A percentile compares a stretch with the other conserved stretches of the same genome.
Evolutionary conservation across 176 grass and related monocot species (phyloP).

Genomic region (Avena sativa): DNA sequence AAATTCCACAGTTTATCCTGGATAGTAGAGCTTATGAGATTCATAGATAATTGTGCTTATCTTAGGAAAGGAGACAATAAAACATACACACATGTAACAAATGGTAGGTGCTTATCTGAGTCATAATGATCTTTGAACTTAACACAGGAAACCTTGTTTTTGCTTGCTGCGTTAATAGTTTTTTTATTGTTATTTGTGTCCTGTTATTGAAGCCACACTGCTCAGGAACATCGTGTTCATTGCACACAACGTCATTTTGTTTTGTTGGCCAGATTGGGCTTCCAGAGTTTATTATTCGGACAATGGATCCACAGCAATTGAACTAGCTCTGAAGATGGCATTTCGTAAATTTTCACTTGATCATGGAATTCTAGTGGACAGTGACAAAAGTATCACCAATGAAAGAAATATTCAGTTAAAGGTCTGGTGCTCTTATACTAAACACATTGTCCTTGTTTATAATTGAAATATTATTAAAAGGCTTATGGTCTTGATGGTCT

Average conservation of each 20-base stretch:
- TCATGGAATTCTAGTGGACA: slow-evolving; percentile 53
- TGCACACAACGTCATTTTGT: slow-evolving; percentile 24
- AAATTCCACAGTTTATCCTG: slow-evolving; percentile 2
- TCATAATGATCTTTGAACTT: slow-evolving; percentile 20
- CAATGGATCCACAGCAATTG: slow-evolving; percentile 96
- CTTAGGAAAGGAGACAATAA: not conserved
- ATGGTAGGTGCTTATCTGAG: slow-evolving; percentile 6
- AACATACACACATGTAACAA: not conserved
- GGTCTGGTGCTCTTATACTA: slow-evolving; percentile 43
- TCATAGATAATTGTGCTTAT: slow-evolving; percentile 15
- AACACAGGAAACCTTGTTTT: not conserved
- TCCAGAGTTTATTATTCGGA: slow-evolving; percentile 94
- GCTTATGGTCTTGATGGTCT: too few species aligned
- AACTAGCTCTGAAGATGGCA: slow-evolving; percentile 99
- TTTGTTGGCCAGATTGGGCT: slow-evolving; percentile 76
- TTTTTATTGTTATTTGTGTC: not conserved
- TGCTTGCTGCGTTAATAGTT: not conserved
- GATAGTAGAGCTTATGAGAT: slow-evolving; percentile 2
- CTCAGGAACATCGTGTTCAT: slow-evolving; percentile 23
- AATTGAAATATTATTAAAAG: too few species aligned
- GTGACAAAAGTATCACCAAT: slow-evolving; percentile 40
- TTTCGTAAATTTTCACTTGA: slow-evolving; percentile 88
- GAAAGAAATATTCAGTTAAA: slow-evolving; percentile 58
- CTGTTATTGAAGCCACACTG: not conserved
- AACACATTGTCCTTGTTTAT: slow-evolving; percentile 18